These are phyloP conservation scores for Kandelia obovata DNA, from an alignment of 345 rosid species.

Conservation along the genomic window DNA sequence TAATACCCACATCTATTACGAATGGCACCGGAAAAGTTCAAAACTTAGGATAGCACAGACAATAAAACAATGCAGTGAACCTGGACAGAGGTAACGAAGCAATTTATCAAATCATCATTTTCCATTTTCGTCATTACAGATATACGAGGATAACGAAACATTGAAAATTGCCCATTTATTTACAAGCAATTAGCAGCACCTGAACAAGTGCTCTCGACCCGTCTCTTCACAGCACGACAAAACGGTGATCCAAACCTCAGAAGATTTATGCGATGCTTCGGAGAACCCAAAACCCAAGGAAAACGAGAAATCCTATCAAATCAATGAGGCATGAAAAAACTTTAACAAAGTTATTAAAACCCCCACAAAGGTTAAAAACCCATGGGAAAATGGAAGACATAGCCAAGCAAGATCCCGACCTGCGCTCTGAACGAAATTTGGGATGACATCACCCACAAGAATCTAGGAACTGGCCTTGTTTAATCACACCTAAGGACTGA, in stretches of 20 bases:
- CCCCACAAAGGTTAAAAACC: neutral
- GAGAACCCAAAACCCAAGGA: neutral
- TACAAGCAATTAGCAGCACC: slow-evolving; percentile 36
- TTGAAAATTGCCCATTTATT: slow-evolving; percentile 36
- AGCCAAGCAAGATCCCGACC: neutral
- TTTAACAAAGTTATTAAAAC: neutral
- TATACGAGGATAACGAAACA: neutral
- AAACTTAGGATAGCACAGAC: too few species aligned
- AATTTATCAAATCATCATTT: too few species aligned
- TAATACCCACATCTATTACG: too few species aligned
- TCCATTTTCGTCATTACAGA: neutral
- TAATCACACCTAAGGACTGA: slow-evolving; percentile 13
- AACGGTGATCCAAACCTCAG: slow-evolving; percentile 14
- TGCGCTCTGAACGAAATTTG: neutral
- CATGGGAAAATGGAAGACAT: neutral
- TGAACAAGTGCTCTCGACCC: slow-evolving; percentile 12
- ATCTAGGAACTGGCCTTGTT: slow-evolving; percentile 27
- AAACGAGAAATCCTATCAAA: neutral
- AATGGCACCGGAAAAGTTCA: too few species aligned
- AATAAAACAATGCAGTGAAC: too few species aligned
- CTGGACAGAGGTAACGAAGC: too few species aligned
- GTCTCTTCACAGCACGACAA: slow-evolving; percentile 18
- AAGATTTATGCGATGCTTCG: slow-evolving; percentile 4
- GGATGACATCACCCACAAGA: neutral
- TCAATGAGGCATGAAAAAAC: neutral